A percentile compares a stretch with the other conserved stretches of the same genome.
Evolutionary conservation across 495 filamentous ascomycete species (phyloP).

Genomic region (Penicillium psychrofluorescens): DNA sequence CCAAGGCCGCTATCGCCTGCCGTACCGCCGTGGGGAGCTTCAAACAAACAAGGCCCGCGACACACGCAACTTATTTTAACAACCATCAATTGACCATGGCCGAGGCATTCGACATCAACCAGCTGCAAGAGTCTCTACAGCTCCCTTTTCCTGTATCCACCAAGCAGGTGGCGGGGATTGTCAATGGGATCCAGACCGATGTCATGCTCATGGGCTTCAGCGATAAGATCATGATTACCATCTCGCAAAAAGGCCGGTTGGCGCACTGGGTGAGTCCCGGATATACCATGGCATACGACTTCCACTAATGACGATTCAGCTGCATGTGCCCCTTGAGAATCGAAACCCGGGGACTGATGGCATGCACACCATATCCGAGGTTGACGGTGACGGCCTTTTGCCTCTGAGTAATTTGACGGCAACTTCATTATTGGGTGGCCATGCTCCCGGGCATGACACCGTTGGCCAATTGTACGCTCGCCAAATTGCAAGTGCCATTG

Average conservation of each 20-base stretch:
- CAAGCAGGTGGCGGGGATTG: slow-evolving; percentile 54
- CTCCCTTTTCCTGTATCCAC: slow-evolving; percentile 72
- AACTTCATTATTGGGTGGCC: slow-evolving; percentile 81
- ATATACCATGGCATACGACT: neutral
- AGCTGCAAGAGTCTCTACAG: slow-evolving; percentile 27
- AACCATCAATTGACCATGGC: slow-evolving; percentile 20
- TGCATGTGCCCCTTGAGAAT: slow-evolving; percentile 79
- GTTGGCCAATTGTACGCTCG: slow-evolving; percentile 81
- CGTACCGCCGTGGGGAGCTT: no score
- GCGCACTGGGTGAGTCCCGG: slow-evolving; percentile 74
- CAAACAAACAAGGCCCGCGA: no score
- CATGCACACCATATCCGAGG: slow-evolving; percentile 36
- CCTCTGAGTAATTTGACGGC: slow-evolving; percentile 77
- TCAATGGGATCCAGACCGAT: slow-evolving; percentile 65
- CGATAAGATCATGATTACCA: slow-evolving; percentile 87
- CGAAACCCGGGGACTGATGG: slow-evolving; percentile 50
- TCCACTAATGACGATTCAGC: slow-evolving; percentile 40
- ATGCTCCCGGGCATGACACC: slow-evolving; percentile 69
- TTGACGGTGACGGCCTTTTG: slow-evolving; percentile 54
- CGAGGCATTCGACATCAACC: slow-evolving; percentile 16
- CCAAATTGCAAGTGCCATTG: slow-evolving; percentile 76
- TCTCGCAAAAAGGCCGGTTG: slow-evolving; percentile 77
- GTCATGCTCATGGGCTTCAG: slow-evolving; percentile 66
- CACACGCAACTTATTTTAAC: neutral
- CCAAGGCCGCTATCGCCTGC: no score